Conservation (phyloP, 192 early-diverging fungal genomes). For the Chytriomyces sp. region DNA sequence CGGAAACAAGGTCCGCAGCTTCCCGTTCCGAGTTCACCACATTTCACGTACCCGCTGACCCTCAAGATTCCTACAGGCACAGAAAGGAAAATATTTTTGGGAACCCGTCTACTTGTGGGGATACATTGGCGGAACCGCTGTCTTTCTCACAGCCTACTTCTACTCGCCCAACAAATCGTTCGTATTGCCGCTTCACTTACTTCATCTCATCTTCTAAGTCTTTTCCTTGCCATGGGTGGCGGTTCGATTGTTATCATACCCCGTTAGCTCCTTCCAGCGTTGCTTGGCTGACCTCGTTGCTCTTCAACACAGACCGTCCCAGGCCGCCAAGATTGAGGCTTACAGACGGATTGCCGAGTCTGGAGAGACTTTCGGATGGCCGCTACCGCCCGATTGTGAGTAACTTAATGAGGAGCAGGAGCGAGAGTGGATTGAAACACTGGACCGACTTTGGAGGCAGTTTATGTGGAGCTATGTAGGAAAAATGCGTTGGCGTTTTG, state of each 20-base stretch:
- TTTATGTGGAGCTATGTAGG: no score
- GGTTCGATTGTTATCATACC: not conserved
- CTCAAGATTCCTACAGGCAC: not conserved
- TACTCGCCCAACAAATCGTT: conserved; percentile 40
- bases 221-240: not conserved
- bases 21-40: not conserved
- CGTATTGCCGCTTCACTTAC: no score
- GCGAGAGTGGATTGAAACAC: no score
- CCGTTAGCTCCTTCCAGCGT: no score
- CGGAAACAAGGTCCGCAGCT: not conserved
- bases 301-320: conserved; percentile 29
- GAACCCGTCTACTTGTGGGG: conserved; percentile 46
- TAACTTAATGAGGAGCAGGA: no score
- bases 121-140: conserved; percentile 36
- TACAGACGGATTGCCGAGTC: conserved; percentile 37
- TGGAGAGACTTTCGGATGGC: conserved; percentile 50
- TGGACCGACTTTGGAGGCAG: no score
- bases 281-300: not conserved
- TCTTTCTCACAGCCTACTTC: conserved; percentile 31
- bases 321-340: conserved; percentile 36
- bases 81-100: conserved; percentile 46
- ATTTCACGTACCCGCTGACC: not conserved
- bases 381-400: conserved; percentile 41
- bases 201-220: no score
- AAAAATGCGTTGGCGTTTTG: no score